phyloP scores from a whole-genome alignment of 148 eudicot genomes.

The Rhododendron griersonianum region DNA sequence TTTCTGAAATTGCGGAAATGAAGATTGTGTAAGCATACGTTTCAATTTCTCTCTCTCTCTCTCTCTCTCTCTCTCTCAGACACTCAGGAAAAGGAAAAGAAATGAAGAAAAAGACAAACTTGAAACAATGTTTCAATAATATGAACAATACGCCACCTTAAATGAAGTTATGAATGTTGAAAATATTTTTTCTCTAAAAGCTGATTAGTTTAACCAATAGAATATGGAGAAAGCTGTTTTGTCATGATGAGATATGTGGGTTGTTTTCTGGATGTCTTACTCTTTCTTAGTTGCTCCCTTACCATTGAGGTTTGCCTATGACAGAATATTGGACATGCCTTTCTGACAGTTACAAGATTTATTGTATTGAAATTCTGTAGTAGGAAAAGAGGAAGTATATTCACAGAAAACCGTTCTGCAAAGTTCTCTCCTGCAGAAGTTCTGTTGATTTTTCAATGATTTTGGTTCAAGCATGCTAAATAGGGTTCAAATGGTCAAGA shows the following conservation, averaged over 20 bases:
- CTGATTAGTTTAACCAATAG: background rate
- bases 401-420: background rate
- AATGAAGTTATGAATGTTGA: background rate
- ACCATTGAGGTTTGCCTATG: background rate
- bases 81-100: background rate
- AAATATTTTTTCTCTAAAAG: background rate
- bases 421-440: background rate
- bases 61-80: background rate
- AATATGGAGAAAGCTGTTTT: background rate
- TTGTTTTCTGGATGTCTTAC: background rate
- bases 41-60: background rate
- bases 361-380: background rate
- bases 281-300: background rate
- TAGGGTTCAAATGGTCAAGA: background rate
- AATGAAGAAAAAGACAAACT: background rate
- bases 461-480: background rate
- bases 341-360: background rate
- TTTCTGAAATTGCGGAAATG: slow-evolving; percentile 95
- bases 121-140: background rate
- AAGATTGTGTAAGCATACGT: slow-evolving; percentile 76
- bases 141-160: background rate
- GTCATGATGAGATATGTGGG: background rate
- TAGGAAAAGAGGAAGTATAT: background rate
- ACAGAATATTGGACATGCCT: background rate
- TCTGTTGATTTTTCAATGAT: background rate